phyloP scores from a whole-genome alignment of 768 basidiomycete genomes.

The Panaeolus papilionaceus region DNA sequence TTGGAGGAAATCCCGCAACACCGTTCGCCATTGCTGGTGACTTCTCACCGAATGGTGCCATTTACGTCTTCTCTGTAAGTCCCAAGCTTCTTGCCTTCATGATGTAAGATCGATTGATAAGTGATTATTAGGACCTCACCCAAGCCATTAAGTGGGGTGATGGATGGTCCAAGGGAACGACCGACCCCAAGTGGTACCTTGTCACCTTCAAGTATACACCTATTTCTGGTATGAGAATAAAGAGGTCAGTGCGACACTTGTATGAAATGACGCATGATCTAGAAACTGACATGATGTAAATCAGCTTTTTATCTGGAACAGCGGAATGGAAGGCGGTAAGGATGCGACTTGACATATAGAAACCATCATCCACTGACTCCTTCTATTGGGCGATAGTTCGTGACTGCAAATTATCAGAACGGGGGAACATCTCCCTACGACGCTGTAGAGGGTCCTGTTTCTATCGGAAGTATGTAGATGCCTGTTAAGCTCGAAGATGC shows the following conservation, averaged over 20 bases:
- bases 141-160: slow-evolving; percentile 3
- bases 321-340: slow-evolving; percentile 1
- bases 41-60: not conserved
- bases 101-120: too few species aligned
- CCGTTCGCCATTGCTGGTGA: not conserved
- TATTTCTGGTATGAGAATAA: not conserved
- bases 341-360: too few species aligned
- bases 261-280: not conserved
- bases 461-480: not conserved
- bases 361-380: too few species aligned
- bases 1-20: not conserved
- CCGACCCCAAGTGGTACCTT: slow-evolving; percentile 1
- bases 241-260: not conserved
- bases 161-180: not conserved
- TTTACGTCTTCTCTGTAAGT: not conserved
- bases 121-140: not conserved
- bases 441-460: not conserved
- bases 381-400: not conserved
- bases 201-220: slow-evolving; percentile 6
- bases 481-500: not conserved
- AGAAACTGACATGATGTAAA: too few species aligned
- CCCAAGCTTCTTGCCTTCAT: not conserved
- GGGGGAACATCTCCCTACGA: not conserved
- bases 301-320: not conserved
- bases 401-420: not conserved